A percentile compares a stretch with the other conserved stretches of the same genome.
phyloP scores from a whole-genome alignment of 2,329 filamentous ascomycete genomes.

The Sarocladium kiliense region DNA sequence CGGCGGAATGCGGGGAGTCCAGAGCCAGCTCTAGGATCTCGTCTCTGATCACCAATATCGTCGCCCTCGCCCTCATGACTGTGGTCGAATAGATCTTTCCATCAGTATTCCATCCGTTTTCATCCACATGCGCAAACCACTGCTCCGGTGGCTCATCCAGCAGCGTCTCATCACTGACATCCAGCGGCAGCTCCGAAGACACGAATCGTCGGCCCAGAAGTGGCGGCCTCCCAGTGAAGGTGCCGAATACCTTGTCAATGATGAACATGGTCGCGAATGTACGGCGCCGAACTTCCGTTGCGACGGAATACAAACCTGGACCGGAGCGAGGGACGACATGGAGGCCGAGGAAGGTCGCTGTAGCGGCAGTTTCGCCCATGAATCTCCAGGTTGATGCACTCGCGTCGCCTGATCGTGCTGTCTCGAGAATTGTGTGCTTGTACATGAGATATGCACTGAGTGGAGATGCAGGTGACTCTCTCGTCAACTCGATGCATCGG shows the following conservation, averaged over 20 bases:
- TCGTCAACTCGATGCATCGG: constrained; percentile 4
- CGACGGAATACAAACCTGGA: constrained; percentile 7
- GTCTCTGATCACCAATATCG: constrained; percentile 20
- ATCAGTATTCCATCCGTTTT: constrained; percentile 32
- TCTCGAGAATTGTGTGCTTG: constrained; percentile 6
- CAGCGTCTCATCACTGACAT: constrained; percentile 30
- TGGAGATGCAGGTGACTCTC: neutral
- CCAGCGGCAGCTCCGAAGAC: constrained; percentile 33
- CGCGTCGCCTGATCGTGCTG: neutral
- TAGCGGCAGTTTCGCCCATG: constrained; percentile 4
- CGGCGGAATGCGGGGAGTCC: constrained; percentile 22
- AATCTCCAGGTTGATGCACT: neutral
- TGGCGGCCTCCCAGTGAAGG: constrained; percentile 37
- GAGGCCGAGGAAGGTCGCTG: constrained; percentile 5
- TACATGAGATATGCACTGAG: constrained; percentile 6
- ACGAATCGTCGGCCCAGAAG: constrained; percentile 29
- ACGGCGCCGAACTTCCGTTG: constrained; percentile 13
- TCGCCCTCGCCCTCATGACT: constrained; percentile 18
- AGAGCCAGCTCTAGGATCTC: constrained; percentile 24
- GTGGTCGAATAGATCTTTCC: constrained; percentile 25
- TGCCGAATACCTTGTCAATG: constrained; percentile 31
- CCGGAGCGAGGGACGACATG: neutral
- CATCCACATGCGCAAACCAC: constrained; percentile 18
- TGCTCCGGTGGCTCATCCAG: constrained; percentile 22
- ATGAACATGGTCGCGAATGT: constrained; percentile 26